Conservation (phyloP, 352 stramenopile genomes). For the Elongisporangium anandrum region DNA sequence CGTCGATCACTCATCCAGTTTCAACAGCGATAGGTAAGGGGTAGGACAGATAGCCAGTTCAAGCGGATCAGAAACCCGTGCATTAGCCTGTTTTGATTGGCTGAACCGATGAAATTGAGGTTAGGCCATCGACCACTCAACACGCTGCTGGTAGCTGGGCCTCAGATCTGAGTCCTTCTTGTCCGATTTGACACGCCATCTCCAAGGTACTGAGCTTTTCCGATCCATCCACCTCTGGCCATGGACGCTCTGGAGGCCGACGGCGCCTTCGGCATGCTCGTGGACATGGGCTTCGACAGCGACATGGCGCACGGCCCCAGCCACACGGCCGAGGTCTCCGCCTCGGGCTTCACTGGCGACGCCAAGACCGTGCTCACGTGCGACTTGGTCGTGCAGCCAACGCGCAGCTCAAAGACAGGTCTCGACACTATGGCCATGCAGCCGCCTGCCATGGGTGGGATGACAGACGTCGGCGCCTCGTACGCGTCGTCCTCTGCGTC, state of each 20-base stretch:
- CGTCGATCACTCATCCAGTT: neutral
- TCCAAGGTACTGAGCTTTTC: neutral
- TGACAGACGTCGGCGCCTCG: neutral
- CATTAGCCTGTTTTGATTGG: neutral
- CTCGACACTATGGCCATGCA: neutral
- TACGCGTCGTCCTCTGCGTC: neutral
- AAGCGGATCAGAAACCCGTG: neutral
- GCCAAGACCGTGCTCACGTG: neutral
- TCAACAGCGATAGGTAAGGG: neutral
- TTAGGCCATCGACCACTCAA: neutral
- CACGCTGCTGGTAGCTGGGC: no score
- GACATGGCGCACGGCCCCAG: neutral
- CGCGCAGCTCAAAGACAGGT: neutral
- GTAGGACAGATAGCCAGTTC: neutral
- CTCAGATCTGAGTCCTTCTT: neutral
- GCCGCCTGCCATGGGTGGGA: neutral
- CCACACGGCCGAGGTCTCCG: no score
- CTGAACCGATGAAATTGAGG: neutral
- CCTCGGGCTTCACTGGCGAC: neutral
- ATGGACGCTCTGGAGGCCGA: neutral
- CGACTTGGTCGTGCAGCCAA: neutral
- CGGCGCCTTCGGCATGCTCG: neutral
- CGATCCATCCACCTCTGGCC: neutral
- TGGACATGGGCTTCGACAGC: neutral
- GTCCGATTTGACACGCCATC: neutral